These are phyloP conservation scores for Eucalyptus victrix DNA, from an alignment of 345 rosid genomes.

Conservation along the genomic window DNA sequence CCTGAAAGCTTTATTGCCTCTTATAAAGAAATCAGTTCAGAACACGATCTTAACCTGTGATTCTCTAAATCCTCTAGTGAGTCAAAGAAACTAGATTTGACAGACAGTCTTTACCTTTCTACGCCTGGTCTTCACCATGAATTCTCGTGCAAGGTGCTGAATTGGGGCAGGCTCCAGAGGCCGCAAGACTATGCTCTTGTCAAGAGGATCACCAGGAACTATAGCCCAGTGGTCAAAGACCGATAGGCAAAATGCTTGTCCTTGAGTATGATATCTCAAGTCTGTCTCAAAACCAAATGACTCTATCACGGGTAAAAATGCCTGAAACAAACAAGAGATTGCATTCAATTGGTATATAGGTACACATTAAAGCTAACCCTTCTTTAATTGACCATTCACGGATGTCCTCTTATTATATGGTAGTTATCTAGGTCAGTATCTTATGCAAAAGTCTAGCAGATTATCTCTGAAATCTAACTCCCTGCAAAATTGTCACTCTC, in stretches of 20 bases:
- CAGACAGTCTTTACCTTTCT: slow-evolving; percentile 40
- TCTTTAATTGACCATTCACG: background rate
- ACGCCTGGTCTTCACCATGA: slow-evolving; percentile 81
- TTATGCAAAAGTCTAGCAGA: background rate
- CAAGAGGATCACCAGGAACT: slow-evolving; percentile 95
- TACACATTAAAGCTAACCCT: background rate
- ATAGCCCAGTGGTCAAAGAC: slow-evolving; percentile 92
- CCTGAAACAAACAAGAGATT: slow-evolving; percentile 26
- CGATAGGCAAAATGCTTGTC: slow-evolving; percentile 75
- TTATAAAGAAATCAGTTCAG: background rate
- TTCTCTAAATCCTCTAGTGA: background rate
- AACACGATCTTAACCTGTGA: background rate
- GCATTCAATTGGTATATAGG: background rate
- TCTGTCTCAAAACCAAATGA: slow-evolving; percentile 95
- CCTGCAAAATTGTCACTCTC: background rate
- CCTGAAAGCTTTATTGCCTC: background rate
- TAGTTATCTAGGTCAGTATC: background rate
- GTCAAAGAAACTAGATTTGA: background rate
- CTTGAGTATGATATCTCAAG: slow-evolving; percentile 81
- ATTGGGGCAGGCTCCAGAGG: slow-evolving; percentile 91
- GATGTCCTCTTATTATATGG: background rate
- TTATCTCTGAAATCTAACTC: background rate
- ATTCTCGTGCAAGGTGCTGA: slow-evolving; percentile 87
- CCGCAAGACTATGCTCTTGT: slow-evolving; percentile 69
- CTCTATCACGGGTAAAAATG: slow-evolving; percentile 81